Conservation (phyloP, 352 stramenopile genomes). For the Phytophthora pini region DNA sequence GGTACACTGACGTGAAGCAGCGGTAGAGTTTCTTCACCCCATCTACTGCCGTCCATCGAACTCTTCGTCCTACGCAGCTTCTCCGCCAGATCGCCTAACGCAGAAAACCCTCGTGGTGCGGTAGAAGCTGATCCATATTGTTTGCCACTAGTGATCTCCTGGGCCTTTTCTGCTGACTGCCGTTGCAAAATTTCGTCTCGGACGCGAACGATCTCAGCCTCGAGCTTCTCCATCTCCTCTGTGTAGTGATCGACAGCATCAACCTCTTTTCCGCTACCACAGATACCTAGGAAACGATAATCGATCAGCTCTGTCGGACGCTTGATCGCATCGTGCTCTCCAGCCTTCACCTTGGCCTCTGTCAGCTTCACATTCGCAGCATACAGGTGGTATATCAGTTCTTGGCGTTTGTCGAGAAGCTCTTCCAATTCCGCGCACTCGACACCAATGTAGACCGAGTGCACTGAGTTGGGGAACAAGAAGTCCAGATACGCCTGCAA, state of each 20-base stretch:
- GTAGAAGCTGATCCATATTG: slow-evolving; percentile 25
- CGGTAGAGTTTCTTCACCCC: slow-evolving; percentile 41
- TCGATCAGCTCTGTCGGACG: slow-evolving; percentile 49
- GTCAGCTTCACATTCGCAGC: slow-evolving; percentile 54
- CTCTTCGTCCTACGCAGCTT: slow-evolving; percentile 45
- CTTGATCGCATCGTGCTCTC: slow-evolving; percentile 31
- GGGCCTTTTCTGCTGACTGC: slow-evolving; percentile 46
- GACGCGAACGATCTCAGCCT: slow-evolving; percentile 54
- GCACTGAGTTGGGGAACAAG: slow-evolving; percentile 67
- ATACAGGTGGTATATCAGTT: slow-evolving; percentile 62
- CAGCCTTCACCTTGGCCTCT: slow-evolving; percentile 32
- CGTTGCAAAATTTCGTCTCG: slow-evolving; percentile 58
- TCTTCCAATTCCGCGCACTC: slow-evolving; percentile 70
- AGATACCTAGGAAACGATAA: slow-evolving; percentile 55
- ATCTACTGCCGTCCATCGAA: slow-evolving; percentile 27
- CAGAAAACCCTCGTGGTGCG: slow-evolving; percentile 26
- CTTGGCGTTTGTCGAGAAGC: slow-evolving; percentile 57
- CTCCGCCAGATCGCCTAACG: slow-evolving; percentile 28
- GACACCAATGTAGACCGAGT: slow-evolving; percentile 76
- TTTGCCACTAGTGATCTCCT: slow-evolving; percentile 34
- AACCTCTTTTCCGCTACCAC: slow-evolving; percentile 49
- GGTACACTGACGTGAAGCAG: slow-evolving; percentile 35
- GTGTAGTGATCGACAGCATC: slow-evolving; percentile 73
- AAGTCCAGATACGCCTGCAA: slow-evolving; percentile 72
- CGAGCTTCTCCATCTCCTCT: slow-evolving; percentile 53